These are phyloP conservation scores for Neopestalotiopsis sp. DNA, from an alignment of 2,329 filamentous ascomycete species.

Conservation along the genomic window DNA sequence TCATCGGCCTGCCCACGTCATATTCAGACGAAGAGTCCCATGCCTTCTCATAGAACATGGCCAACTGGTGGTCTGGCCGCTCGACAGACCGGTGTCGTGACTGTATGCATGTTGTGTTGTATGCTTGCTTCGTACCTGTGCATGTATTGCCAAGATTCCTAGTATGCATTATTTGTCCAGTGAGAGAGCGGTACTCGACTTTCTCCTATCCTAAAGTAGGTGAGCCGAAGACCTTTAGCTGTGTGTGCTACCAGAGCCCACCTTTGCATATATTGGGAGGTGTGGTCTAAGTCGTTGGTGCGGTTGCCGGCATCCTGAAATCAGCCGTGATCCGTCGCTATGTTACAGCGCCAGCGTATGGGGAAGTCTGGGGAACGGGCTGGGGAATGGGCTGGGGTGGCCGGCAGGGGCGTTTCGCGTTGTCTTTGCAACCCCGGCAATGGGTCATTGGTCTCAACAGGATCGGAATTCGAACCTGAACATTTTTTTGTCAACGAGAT, in stretches of 20 bases:
- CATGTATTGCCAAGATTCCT: neutral
- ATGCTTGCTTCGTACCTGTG: neutral
- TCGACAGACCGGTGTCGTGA: neutral
- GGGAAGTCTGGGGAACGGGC: neutral
- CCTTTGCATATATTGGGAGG: neutral
- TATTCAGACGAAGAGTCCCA: neutral
- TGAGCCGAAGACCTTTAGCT: neutral
- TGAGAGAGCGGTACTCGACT: neutral
- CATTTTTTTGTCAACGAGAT: neutral
- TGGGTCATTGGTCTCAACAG: neutral
- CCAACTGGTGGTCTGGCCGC: neutral
- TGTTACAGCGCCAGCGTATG: neutral
- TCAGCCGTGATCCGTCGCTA: neutral
- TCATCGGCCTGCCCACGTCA: neutral
- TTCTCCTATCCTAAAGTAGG: neutral
- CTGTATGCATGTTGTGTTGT: neutral
- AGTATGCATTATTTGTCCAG: neutral
- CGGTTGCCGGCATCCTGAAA: conserved; percentile 3
- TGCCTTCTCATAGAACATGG: neutral
- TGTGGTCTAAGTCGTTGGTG: conserved; percentile 1
- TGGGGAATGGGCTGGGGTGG: neutral
- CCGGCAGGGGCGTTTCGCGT: neutral
- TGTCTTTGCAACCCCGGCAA: neutral
- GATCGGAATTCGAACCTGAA: neutral
- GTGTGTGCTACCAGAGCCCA: neutral